Evolutionary conservation across 345 rosid species (phyloP), one percentile per base, ranked within the genome.

Genomic region (Citropsis articulata): DNA sequence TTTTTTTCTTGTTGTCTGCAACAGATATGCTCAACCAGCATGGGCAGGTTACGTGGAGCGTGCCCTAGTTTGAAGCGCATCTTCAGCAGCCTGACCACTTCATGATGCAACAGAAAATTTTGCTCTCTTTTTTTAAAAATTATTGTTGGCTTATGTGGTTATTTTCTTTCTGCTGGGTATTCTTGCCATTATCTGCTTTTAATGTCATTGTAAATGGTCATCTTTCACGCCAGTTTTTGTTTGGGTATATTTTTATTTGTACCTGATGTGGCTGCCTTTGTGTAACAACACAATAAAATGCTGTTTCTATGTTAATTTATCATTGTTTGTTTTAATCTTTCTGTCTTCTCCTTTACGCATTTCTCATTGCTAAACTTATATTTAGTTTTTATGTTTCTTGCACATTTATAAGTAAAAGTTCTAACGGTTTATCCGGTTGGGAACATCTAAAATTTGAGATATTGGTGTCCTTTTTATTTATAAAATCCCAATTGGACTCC

Each of bases 1-100:
- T 31, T 57, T 48, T 31, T 30, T 25, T 25, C 57, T 53, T 35
- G 25, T 79, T 80, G 25, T 73, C 73, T 24, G 22, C 24, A 36
- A 60, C 82, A 95, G 98, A 87, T 95, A 83, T 86, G 81, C 69
- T 84, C 97, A 33, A 83, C 81, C 82, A 90, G 95, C 85, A 88
- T 93, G 95, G 89, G 84, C 73, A 86, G 80, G 80, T 83, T 93
- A 72, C 93, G 98, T 9, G 59, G 77, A 31, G 88, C 85, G 9
- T 90, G 93, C 69, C 95, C 91, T 4, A 93, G 97, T 87, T 80
- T 95, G 89, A 95, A 93, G 90, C 95, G 98, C 5, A 87, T 93
- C 77, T 95, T 85, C 76, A 88, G 90, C 82, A 89, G 92, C 89
- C 75, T 80, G 75, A 75, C 79, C 16, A 73, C 84, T 50, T 16